phyloP scores from a whole-genome alignment of 768 basidiomycete genomes.

The Tylopilus subfusipes region DNA sequence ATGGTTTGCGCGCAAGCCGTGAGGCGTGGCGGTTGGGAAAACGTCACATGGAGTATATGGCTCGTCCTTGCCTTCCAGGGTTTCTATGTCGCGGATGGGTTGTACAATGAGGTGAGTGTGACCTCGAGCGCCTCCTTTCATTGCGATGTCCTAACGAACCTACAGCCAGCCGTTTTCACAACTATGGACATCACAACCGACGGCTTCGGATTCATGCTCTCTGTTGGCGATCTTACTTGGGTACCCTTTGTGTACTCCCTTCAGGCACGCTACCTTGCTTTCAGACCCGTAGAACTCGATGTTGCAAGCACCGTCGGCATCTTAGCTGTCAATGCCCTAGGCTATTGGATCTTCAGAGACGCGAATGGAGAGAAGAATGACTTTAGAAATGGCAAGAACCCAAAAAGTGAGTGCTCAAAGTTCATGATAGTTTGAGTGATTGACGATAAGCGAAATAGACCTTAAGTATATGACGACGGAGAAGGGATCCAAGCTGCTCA shows the following conservation, averaged over 20 bases:
- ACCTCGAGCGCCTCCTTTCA: background rate
- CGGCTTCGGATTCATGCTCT: slow-evolving; percentile 98
- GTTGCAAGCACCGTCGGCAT: slow-evolving; percentile 50
- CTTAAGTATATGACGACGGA: slow-evolving; percentile 76
- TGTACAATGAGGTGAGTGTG: slow-evolving; percentile 82
- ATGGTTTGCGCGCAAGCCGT: slow-evolving; percentile 89
- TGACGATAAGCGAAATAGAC: slow-evolving; percentile 43
- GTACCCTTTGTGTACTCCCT: slow-evolving; percentile 93
- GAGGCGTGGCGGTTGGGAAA: slow-evolving; percentile 59
- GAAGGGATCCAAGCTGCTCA: slow-evolving; percentile 85
- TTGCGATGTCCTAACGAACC: background rate
- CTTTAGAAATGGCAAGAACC: slow-evolving; percentile 90
- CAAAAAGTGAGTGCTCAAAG: slow-evolving; percentile 63
- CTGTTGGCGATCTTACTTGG: slow-evolving; percentile 89
- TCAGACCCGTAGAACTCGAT: slow-evolving; percentile 78
- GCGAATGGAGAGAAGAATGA: slow-evolving; percentile 95
- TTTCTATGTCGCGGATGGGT: slow-evolving; percentile 80
- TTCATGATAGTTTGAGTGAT: background rate
- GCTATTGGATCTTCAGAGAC: slow-evolving; percentile 88
- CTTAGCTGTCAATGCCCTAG: slow-evolving; percentile 59
- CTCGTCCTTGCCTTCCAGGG: slow-evolving; percentile 82
- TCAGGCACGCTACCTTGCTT: slow-evolving; percentile 94
- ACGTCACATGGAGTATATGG: slow-evolving; percentile 88
- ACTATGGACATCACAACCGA: slow-evolving; percentile 98
- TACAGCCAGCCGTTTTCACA: slow-evolving; percentile 80